Evolutionary conservation across 257 asterid species (phyloP).

Genomic region (Fraxinus quadrangulata): DNA sequence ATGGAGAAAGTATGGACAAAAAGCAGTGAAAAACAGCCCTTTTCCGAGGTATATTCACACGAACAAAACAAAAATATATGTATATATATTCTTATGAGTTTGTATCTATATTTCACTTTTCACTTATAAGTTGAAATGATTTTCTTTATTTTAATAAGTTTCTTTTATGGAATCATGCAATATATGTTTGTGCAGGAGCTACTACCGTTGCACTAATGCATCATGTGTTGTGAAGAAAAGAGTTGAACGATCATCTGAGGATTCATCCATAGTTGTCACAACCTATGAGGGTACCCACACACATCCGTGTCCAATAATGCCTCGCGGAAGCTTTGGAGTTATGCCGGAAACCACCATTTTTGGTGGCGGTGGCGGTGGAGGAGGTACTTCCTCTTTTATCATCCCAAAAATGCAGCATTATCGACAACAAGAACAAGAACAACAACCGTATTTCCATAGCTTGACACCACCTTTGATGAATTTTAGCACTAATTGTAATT

Average conservation of each 20-base stretch:
- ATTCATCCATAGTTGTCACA: slow-evolving; percentile 75
- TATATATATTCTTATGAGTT: no score
- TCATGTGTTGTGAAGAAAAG: slow-evolving; percentile 89
- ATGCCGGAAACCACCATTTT: slow-evolving; percentile 22
- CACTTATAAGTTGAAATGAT: no score
- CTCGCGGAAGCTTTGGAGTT: slow-evolving; percentile 33
- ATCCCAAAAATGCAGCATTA: slow-evolving; percentile 15
- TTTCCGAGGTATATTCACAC: slow-evolving; percentile 71
- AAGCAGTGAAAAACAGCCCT: slow-evolving; percentile 93
- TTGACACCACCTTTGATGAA: slow-evolving; percentile 13
- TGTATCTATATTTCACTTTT: no score
- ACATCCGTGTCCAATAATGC: slow-evolving; percentile 31
- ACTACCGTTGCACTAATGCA: slow-evolving; percentile 84
- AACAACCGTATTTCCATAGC: slow-evolving; percentile 27
- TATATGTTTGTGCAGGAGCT: slow-evolving; percentile 57
- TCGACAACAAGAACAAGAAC: slow-evolving; percentile 11
- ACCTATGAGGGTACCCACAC: slow-evolving; percentile 64
- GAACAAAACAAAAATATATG: neutral
- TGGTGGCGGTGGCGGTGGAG: slow-evolving; percentile 12
- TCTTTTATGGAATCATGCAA: neutral
- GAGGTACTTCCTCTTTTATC: slow-evolving; percentile 22
- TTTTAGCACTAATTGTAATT: neutral
- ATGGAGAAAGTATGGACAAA: slow-evolving; percentile 98
- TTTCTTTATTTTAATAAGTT: neutral
- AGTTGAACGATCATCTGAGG: slow-evolving; percentile 80